Evolutionary conservation across 1,284 basidiomycete genomes (phyloP).

Genomic region (Moesziomyces globuligerus): DNA sequence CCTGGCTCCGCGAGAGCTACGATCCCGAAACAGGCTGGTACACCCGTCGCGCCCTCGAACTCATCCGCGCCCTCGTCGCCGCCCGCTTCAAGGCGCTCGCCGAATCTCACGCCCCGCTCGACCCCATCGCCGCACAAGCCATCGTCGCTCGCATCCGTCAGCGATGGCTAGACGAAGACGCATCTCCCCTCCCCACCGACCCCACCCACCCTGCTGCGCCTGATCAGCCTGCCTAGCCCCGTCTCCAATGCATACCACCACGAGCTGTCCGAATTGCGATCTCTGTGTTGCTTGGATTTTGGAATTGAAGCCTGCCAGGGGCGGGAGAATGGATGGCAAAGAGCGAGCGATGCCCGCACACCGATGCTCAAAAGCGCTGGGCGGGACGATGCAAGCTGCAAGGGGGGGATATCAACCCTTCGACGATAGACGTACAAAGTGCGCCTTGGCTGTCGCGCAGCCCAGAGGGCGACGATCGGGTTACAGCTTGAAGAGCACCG

Average conservation of each 20-base stretch:
- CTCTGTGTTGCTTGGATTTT: too few relatives aligned
- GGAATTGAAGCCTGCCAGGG: too few relatives aligned
- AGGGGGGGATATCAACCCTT: conserved; percentile 43
- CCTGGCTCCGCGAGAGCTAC: conserved; percentile 14
- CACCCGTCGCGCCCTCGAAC: conserved; percentile 39
- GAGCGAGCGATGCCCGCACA: too few relatives aligned
- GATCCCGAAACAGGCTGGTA: conserved; percentile 58
- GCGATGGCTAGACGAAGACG: conserved; percentile 40
- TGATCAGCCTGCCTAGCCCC: too few relatives aligned
- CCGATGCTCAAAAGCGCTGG: too few relatives aligned
- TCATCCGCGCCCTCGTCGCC: conserved; percentile 40
- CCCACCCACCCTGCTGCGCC: too few relatives aligned
- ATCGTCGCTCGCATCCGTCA: conserved; percentile 12
- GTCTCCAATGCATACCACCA: too few relatives aligned
- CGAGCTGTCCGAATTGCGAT: too few relatives aligned
- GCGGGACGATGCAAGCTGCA: not conserved
- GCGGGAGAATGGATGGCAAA: too few relatives aligned
- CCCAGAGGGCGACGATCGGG: too few relatives aligned
- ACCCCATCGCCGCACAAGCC: not conserved
- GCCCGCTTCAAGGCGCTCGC: conserved; percentile 43
- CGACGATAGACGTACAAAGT: too few relatives aligned
- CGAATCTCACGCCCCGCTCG: conserved; percentile 15
- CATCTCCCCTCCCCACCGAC: not conserved
- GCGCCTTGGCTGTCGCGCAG: too few relatives aligned
- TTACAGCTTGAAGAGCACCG: conserved; percentile 30